phyloP scores from a whole-genome alignment of 768 basidiomycete species.

The Pleurotus citrinopileatus region DNA sequence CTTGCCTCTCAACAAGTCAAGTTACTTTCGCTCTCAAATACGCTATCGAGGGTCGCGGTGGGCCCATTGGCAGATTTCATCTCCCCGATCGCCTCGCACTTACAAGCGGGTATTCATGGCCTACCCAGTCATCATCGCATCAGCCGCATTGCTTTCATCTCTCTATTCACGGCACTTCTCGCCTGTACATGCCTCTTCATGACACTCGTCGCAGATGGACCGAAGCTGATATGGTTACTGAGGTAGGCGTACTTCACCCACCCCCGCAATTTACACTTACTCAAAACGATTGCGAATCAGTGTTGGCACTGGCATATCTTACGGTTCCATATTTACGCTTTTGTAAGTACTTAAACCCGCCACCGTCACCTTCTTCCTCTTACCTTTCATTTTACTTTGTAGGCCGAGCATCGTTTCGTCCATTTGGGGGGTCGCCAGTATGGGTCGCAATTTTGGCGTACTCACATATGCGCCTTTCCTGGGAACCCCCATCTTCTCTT shows the following conservation, averaged over 20 bases:
- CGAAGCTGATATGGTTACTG: conserved; percentile 61
- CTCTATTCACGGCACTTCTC: conserved; percentile 46
- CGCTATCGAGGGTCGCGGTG: conserved; percentile 60
- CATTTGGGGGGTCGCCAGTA: conserved; percentile 67
- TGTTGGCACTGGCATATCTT: conserved; percentile 62
- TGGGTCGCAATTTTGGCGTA: conserved; percentile 76
- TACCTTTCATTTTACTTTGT: conserved; percentile 5
- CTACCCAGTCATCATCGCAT: conserved; percentile 49
- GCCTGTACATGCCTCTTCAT: conserved; percentile 54
- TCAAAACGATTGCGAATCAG: no score
- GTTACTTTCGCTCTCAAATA: conserved; percentile 69
- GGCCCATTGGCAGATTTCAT: conserved; percentile 73
- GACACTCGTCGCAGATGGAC: conserved; percentile 42
- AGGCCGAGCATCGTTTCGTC: conserved; percentile 72
- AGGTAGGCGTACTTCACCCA: conserved; percentile 40
- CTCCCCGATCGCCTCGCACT: conserved; percentile 55
- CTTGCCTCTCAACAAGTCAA: conserved; percentile 64
- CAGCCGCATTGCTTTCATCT: conserved; percentile 62
- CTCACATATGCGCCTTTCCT: conserved; percentile 73
- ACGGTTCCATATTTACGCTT: conserved; percentile 70
- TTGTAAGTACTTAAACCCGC: conserved; percentile 42
- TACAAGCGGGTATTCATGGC: conserved; percentile 30
- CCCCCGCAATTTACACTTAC: background rate
- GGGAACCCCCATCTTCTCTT: conserved; percentile 76
- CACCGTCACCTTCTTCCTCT: background rate